Conservation (phyloP, 768 basidiomycete genomes). For the Mrakia hoshinonis region DNA sequence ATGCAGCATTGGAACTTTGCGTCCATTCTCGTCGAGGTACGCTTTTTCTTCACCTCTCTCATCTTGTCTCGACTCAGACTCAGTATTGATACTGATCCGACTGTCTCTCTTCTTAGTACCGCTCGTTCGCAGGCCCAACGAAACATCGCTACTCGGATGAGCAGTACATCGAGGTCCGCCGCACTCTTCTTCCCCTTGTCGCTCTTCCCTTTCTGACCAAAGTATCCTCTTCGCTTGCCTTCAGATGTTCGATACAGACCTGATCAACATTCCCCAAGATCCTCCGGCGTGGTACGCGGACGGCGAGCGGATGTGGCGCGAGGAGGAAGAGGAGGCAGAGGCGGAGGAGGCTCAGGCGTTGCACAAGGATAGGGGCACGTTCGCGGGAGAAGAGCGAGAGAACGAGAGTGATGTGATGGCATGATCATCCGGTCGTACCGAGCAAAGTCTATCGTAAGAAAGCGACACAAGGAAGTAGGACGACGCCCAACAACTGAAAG, state of each 20-base stretch:
- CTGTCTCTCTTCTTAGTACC: constrained; percentile 33
- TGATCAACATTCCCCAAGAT: constrained; percentile 35
- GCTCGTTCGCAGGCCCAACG: constrained; percentile 36
- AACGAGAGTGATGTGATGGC: too few species aligned
- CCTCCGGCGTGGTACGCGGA: constrained; percentile 32
- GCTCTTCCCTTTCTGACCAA: neutral
- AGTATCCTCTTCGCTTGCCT: neutral
- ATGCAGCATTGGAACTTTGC: constrained; percentile 40
- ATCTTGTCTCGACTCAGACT: neutral
- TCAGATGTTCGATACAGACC: constrained; percentile 38
- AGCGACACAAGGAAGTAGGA: too few species aligned
- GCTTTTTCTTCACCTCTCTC: constrained; percentile 9
- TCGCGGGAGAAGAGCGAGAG: too few species aligned
- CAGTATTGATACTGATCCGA: neutral
- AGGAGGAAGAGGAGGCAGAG: constrained; percentile 20
- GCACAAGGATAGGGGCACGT: too few species aligned
- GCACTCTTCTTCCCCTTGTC: neutral
- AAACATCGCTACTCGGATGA: constrained; percentile 38
- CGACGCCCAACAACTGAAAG: too few species aligned
- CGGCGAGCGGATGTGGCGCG: constrained; percentile 10
- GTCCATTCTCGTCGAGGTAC: constrained; percentile 36
- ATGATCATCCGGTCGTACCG: too few species aligned
- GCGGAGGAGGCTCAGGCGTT: neutral
- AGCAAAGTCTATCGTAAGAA: too few species aligned
- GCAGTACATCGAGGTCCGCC: constrained; percentile 39